Evolutionary conservation across 352 stramenopile genomes (phyloP), one percentile per base, ranked within the genome.

Genomic region (Phytophthora boehmeriae): DNA sequence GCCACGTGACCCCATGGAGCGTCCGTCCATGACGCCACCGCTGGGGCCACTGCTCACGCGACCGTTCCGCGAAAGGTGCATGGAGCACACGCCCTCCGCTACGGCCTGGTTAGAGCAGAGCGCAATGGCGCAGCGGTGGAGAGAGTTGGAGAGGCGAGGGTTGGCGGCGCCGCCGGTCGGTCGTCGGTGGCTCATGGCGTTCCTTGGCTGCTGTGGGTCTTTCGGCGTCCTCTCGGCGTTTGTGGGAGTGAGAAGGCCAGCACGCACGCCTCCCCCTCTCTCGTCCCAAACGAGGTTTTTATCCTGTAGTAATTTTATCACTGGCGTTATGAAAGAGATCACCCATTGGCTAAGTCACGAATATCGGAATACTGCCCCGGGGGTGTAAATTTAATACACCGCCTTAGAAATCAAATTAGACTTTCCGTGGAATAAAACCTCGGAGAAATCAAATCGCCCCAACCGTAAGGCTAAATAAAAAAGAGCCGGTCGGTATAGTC

Each of bases 51-150:
- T 66, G 48, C 45, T 59, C 51, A 63, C 49, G 44, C 65, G 59
- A 11, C 60, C 55, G 41, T 54, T 76, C 38, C 80, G 78, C 11
- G 81, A 88, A 47, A 90, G 69, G 50, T 94, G 85, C 67, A 92
- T 83, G 34, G 81, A 74, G 59, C 85, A 94, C 17, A 94, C 82
- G 32, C 83, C 81, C 50, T 92, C 75, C 9, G 85, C 81, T 34
- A 91, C 79, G 14, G 85, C 83, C 14, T 86, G 80, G 61, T 92
- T 86, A 8, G 85, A 86, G 74, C 85, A 94, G 16, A 94, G 66
- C 35, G 78, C 81, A 56, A 94, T 86, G 25, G 78, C 82, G 63
- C 85, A 94, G 27, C 85, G 83, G 55, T 93, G 84, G 20, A 93
- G 78, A 27, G 78, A 86, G 69, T 77, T 88, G 41, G 66, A 68